Percentiles rank a stretch among this genome's conserved stretches.
Conservation (phyloP, 2,329 filamentous ascomycete genomes). For the Leptographium lundbergii region DNA sequence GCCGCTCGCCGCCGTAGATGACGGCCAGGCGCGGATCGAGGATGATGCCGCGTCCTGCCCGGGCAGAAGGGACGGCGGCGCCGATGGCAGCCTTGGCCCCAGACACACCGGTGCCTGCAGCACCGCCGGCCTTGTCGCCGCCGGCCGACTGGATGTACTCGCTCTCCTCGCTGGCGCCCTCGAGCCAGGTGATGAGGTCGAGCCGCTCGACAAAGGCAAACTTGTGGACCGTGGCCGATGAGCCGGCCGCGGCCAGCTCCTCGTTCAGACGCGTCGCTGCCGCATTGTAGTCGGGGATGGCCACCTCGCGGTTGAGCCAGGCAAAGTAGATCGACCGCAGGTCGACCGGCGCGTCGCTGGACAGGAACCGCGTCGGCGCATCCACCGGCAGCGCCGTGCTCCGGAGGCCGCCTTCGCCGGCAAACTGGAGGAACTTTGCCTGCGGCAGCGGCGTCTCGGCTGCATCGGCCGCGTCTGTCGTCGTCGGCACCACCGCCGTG, state of each 20-base stretch:
- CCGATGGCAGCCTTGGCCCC: constrained; percentile 22
- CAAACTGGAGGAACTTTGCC: constrained; percentile 71
- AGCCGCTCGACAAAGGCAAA: constrained; percentile 83
- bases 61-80: constrained; percentile 18
- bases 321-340: constrained; percentile 93
- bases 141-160: constrained; percentile 84
- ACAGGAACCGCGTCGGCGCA: constrained; percentile 73
- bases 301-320: constrained; percentile 84
- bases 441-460: constrained; percentile 54
- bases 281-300: constrained; percentile 83
- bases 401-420: constrained; percentile 26
- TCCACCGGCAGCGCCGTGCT: constrained; percentile 52
- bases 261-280: constrained; percentile 71
- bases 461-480: constrained; percentile 50
- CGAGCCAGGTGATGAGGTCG: constrained; percentile 86
- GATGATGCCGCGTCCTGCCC: constrained; percentile 28
- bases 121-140: constrained; percentile 35
- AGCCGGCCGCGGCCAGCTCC: constrained; percentile 46
- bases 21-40: constrained; percentile 66
- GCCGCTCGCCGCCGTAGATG: constrained; percentile 85
- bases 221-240: constrained; percentile 62
- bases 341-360: constrained; percentile 61
- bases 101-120: constrained; percentile 17
- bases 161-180: constrained; percentile 77
- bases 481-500: constrained; percentile 60